phyloP scores from a whole-genome alignment of 352 stramenopile genomes.

The Phytophthora vignae region DNA sequence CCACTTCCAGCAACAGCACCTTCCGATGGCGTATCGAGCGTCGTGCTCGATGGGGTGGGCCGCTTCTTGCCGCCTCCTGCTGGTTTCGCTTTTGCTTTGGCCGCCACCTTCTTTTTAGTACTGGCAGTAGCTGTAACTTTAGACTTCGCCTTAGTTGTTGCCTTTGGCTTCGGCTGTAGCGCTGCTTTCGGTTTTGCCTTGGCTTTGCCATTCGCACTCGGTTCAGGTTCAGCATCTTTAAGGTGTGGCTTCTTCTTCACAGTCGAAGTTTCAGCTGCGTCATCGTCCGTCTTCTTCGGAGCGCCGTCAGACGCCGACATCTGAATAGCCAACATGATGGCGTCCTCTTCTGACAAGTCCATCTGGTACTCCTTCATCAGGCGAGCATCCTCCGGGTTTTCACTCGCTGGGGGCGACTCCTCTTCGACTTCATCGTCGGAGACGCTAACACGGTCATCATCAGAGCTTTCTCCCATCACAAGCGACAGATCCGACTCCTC shows the following conservation, averaged over 20 bases:
- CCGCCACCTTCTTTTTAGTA: neutral
- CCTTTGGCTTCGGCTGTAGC: conserved; percentile 2
- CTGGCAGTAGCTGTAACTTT: conserved; percentile 4
- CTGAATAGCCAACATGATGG: conserved; percentile 66
- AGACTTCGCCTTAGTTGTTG: conserved; percentile 4
- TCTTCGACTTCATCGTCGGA: conserved; percentile 53
- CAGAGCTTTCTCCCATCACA: conserved; percentile 66
- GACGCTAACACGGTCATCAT: conserved; percentile 57
- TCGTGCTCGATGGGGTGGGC: conserved; percentile 2
- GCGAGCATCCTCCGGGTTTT: conserved; percentile 46
- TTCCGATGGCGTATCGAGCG: neutral
- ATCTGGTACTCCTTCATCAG: conserved; percentile 75
- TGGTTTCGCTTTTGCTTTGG: conserved; percentile 19
- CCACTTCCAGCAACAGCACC: neutral
- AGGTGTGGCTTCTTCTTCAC: conserved; percentile 1
- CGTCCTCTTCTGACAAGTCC: conserved; percentile 80
- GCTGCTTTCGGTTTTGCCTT: conserved; percentile 12
- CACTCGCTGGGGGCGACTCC: conserved; percentile 24
- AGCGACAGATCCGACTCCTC: conserved; percentile 54
- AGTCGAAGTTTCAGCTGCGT: neutral
- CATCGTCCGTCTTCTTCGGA: conserved; percentile 1
- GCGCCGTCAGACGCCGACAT: conserved; percentile 52
- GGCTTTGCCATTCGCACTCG: neutral
- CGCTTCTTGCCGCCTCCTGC: conserved; percentile 25
- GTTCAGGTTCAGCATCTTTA: neutral